Evolutionary conservation across 2,329 filamentous ascomycete genomes (phyloP).

Genomic region (Hirsutella rhossiliensis): DNA sequence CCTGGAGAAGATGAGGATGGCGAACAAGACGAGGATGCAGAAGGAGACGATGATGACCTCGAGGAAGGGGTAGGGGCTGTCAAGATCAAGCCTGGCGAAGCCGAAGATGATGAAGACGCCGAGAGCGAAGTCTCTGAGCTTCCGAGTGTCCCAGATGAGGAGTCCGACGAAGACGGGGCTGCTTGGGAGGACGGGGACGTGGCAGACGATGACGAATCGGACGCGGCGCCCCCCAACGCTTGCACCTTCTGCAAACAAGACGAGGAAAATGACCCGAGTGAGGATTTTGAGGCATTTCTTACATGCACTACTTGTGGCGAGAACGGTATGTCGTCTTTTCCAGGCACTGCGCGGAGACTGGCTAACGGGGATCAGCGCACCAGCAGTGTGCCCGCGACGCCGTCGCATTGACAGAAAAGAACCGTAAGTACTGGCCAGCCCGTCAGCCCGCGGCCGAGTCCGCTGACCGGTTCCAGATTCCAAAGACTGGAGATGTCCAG

Average conservation of each 20-base stretch:
- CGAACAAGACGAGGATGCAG: slow-evolving; percentile 17
- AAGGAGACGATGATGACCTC: slow-evolving; percentile 26
- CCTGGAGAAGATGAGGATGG: slow-evolving; percentile 20
- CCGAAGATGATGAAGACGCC: slow-evolving; percentile 35
- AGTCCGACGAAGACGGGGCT: slow-evolving; percentile 5
- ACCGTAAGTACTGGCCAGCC: slow-evolving; percentile 12
- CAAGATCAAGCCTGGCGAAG: slow-evolving; percentile 40
- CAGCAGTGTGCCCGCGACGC: slow-evolving; percentile 75
- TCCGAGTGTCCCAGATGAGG: slow-evolving; percentile 31
- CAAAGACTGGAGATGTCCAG: slow-evolving; percentile 38
- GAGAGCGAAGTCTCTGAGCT: slow-evolving; percentile 35
- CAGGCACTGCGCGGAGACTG: slow-evolving; percentile 7
- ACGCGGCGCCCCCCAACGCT: slow-evolving; percentile 31
- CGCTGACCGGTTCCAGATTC: slow-evolving; percentile 22
- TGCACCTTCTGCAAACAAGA: slow-evolving; percentile 71
- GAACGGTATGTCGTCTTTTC: slow-evolving; percentile 51
- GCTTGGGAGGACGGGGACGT: slow-evolving; percentile 44
- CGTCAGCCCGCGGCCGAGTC: background rate
- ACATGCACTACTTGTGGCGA: slow-evolving; percentile 68
- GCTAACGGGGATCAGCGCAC: slow-evolving; percentile 57
- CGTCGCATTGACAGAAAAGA: slow-evolving; percentile 22
- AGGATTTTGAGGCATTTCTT: slow-evolving; percentile 71
- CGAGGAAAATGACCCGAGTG: slow-evolving; percentile 70
- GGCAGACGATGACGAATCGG: slow-evolving; percentile 45
- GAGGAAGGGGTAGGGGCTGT: slow-evolving; percentile 45